Base-by-base conservation (phyloP, 495 filamentous ascomycete genomes). In the Tuber aestivum region DNA sequence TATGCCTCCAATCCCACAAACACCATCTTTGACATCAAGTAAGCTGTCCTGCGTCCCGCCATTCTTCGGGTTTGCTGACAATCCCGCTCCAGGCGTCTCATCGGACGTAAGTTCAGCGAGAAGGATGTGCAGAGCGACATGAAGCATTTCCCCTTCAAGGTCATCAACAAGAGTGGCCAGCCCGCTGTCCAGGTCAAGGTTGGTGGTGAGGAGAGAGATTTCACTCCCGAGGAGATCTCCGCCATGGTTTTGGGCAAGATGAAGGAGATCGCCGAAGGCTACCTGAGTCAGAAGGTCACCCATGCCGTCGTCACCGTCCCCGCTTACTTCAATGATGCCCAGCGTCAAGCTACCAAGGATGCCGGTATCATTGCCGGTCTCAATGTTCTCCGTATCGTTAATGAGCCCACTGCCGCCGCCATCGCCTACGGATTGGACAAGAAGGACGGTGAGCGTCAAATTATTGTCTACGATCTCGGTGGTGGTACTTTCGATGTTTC, bases 401-500 rank as follows among this genome's bases (percentile, higher is more conserved):
- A 98, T 86, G 93, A 95, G 85, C 93, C 93, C 79, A 95, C 93
- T 81, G 93, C 93, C 82, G 93, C 93, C 82, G 93, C 92, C 84
- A 92, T 95, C 83, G 92, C 92, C 78, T 94, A 94, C 84, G 92
- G 93, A 85, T 87, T 97, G 81, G 93, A 96, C 86, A 94, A 95
- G 89, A 90, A 89, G 70, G 90, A 89, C 79, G 92, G 90, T 71
- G 93, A 97, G 85, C 91, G 93, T 83, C 93, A 95, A 87, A 94
- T 96, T 83, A 93, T 96, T 81, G 93, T 96, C 81, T 97, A 96
- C 86, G 95, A 99, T 91, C 93, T 99, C 79, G 95, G 95, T 91
- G 95, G 95, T 91, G 95, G 95, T 90, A 98, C 95, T 82, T 99
- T 99, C 86, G 95, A 99, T 95, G 95, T 99, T 71, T 97, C 95